These are phyloP conservation scores for Ceratobasidium sp. DNA, from an alignment of 1,284 basidiomycete species.

Conservation along the genomic window DNA sequence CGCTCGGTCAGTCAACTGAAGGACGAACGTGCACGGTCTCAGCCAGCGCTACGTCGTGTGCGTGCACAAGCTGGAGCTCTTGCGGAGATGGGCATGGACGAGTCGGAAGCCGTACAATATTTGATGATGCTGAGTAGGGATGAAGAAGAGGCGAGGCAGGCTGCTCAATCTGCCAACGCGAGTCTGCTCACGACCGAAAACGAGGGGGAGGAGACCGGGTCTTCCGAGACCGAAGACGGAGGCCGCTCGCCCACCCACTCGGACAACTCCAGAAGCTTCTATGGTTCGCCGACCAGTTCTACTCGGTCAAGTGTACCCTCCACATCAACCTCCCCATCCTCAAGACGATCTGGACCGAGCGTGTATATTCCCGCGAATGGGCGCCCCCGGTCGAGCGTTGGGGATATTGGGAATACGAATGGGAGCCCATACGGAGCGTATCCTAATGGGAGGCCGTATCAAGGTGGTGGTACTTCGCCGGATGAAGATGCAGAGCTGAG, in stretches of 20 bases:
- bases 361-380: constrained; percentile 30
- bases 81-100: constrained; percentile 72
- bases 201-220: background rate
- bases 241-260: background rate
- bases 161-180: background rate
- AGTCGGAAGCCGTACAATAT: constrained; percentile 81
- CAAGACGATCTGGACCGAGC: constrained; percentile 30
- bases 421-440: constrained; percentile 36
- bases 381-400: constrained; percentile 24
- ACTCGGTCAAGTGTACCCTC: constrained; percentile 20
- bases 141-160: constrained; percentile 59
- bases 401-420: constrained; percentile 8
- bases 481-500: constrained; percentile 61
- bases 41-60: constrained; percentile 58
- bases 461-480: constrained; percentile 48
- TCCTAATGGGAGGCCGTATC: constrained; percentile 1
- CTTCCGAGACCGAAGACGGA: constrained; percentile 2
- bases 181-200: background rate
- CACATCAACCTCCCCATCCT: constrained; percentile 40
- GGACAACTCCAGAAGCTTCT: background rate
- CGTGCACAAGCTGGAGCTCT: constrained; percentile 64
- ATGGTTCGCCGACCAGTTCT: constrained; percentile 18
- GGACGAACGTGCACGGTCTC: constrained; percentile 56
- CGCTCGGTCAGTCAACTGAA: constrained; percentile 65
- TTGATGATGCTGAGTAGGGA: constrained; percentile 85